Evolutionary conservation across 1,284 basidiomycete genomes (phyloP).

Genomic region (Gastroboletus turbinatus): DNA sequence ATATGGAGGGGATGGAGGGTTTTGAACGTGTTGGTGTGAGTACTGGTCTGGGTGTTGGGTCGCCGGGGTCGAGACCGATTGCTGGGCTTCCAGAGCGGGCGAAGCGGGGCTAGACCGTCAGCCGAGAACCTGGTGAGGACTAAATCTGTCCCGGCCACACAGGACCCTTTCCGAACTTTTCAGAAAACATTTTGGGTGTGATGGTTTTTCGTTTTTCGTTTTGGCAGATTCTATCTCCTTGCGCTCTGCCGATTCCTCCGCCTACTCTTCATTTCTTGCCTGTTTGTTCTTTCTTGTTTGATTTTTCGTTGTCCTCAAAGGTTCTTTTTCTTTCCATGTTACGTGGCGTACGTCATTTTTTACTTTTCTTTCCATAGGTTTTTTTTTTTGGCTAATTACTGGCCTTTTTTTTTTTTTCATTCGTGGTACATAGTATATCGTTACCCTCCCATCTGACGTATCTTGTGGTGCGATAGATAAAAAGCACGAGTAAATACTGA

Average conservation of each 20-base stretch:
- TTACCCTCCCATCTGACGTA: background rate
- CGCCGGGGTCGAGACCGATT: constrained; percentile 28
- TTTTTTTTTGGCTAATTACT: background rate
- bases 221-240: background rate
- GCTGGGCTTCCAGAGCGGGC: constrained; percentile 35
- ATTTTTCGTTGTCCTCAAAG: background rate
- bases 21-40: constrained; percentile 1
- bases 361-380: background rate
- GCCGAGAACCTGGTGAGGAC: background rate
- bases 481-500: background rate
- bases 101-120: constrained; percentile 20
- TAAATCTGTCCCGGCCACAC: background rate
- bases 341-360: background rate
- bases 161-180: background rate
- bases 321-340: background rate
- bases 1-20: background rate
- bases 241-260: background rate
- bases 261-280: background rate
- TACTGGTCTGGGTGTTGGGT: background rate
- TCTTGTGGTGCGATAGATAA: background rate
- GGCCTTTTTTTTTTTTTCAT: background rate
- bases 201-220: background rate
- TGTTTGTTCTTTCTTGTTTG: background rate
- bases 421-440: background rate
- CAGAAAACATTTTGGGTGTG: background rate